These are phyloP conservation scores for Boletus reticulatus DNA, from an alignment of 768 basidiomycete genomes.

Conservation along the genomic window DNA sequence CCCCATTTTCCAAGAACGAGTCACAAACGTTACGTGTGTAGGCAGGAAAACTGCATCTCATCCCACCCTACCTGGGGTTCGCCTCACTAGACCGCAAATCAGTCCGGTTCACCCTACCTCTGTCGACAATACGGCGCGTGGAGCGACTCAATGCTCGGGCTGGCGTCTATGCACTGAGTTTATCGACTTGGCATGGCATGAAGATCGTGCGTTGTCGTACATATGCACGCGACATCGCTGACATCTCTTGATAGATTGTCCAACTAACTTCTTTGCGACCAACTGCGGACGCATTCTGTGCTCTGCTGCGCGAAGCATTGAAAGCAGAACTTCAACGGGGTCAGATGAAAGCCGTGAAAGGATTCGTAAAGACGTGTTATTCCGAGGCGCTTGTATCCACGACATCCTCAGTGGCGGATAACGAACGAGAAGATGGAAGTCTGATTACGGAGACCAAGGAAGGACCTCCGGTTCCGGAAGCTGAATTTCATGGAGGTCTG, in stretches of 20 bases:
- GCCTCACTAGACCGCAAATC: conserved; percentile 89
- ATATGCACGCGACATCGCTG: conserved; percentile 1
- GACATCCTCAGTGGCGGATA: conserved; percentile 54
- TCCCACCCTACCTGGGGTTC: conserved; percentile 90
- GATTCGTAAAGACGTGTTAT: conserved; percentile 89
- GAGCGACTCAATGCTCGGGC: conserved; percentile 91
- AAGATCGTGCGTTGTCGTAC: conserved; percentile 62
- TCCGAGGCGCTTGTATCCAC: conserved; percentile 82
- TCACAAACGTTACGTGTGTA: conserved; percentile 28
- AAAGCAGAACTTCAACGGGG: conserved; percentile 87
- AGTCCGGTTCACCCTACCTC: conserved; percentile 85
- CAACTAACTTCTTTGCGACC: conserved; percentile 93
- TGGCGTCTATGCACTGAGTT: conserved; percentile 93
- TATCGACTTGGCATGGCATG: conserved; percentile 92
- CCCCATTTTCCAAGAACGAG: not conserved
- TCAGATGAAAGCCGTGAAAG: conserved; percentile 90
- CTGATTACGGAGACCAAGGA: conserved; percentile 55
- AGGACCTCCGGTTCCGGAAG: conserved; percentile 42
- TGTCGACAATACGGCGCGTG: conserved; percentile 90
- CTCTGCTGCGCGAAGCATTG: conserved; percentile 81
- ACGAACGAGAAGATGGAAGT: conserved; percentile 68
- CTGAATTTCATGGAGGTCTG: conserved; percentile 72
- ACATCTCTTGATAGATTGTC: conserved; percentile 55
- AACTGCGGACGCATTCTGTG: conserved; percentile 91
- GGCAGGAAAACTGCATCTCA: conserved; percentile 89